Base-by-base conservation (phyloP, 1,284 basidiomycete species). In the Sphagnurus paluster region DNA sequence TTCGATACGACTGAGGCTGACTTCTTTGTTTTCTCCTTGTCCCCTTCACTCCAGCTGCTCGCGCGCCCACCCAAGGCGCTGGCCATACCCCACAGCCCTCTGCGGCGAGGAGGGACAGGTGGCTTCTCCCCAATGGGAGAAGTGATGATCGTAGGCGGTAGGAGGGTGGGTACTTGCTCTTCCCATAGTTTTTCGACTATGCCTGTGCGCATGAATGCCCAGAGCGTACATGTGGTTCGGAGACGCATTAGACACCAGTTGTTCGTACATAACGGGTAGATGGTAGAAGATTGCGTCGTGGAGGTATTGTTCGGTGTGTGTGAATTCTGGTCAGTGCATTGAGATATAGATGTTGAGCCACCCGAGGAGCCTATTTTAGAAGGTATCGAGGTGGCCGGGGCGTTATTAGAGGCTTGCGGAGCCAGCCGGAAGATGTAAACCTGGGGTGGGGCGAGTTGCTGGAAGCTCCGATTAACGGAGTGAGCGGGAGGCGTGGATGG, bases 111-210 rank as follows among this genome's bases (percentile, higher is more conserved):
- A 1, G 79, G 78, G 28, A 77, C 58, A 4, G 76, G 74, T 6
- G 76, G 78, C 46, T 72, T 75, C 36, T 57, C 63, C 7, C 41
- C 49, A 5, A 34, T 37, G 9, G 55, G 37, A 19, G 50, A 33
- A 10, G 46, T 45, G 13, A 42, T 48, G 40, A 48, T 46, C 5
- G 61, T 57, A 0, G 65, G 62, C 3, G 68, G 59, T 6, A 66
- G 63, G 34, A 67, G 44, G 3, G 58, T 50, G 6, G 72, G 60
- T 20, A 76, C 69, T 50, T 87, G 89, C 55, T 94, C 92, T 48
- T 91, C 82, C 87, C 94, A 93, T 2, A 97, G 71, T 45, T 84
- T 86, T 50, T 92, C 88, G 23, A 96, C 75, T 47, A 97, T 74
- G 13, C 87, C 81, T 1, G 79, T 83, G 23, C 92, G 82, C 30